Conservation (phyloP, 306 rosid genomes). For the Glycine soja region DNA sequence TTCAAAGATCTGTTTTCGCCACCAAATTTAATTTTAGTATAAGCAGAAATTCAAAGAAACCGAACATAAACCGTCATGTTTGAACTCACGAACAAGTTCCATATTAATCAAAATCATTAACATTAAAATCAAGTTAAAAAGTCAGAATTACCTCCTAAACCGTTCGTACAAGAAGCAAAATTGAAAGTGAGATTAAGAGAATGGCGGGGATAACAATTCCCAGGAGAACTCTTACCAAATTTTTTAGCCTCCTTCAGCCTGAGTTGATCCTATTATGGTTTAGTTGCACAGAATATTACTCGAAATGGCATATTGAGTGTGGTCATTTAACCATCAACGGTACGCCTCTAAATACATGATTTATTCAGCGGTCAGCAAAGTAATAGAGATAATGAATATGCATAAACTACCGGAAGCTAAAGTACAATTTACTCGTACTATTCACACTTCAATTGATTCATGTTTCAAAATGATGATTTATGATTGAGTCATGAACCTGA, state of each 20-base stretch:
- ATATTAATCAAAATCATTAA: background rate
- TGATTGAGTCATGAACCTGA: conserved; percentile 28
- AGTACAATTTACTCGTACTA: conserved; percentile 45
- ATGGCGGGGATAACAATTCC: background rate
- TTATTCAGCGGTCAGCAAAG: conserved; percentile 34
- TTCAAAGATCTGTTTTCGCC: background rate
- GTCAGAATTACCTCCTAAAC: background rate
- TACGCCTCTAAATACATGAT: background rate
- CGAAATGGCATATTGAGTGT: conserved; percentile 12
- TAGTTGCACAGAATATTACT: conserved; percentile 13
- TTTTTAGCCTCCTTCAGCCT: background rate
- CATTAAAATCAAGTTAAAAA: background rate
- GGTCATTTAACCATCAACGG: conserved; percentile 11
- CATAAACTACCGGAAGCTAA: conserved; percentile 38
- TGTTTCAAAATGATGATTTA: conserved; percentile 40
- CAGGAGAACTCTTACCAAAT: background rate
- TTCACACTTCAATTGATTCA: conserved; percentile 56
- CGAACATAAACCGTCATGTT: background rate
- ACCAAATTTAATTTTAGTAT: background rate
- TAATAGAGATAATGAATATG: conserved; percentile 26
- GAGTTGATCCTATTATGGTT: conserved; percentile 7
- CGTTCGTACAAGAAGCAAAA: background rate
- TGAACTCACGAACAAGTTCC: background rate
- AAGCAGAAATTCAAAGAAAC: background rate
- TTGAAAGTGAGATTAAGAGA: background rate